A percentile compares a stretch with the other conserved stretches of the same genome.
Evolutionary conservation across 805 yeast genomes (phyloP).

Genomic region (Cyberlindnera subsufficiens): DNA sequence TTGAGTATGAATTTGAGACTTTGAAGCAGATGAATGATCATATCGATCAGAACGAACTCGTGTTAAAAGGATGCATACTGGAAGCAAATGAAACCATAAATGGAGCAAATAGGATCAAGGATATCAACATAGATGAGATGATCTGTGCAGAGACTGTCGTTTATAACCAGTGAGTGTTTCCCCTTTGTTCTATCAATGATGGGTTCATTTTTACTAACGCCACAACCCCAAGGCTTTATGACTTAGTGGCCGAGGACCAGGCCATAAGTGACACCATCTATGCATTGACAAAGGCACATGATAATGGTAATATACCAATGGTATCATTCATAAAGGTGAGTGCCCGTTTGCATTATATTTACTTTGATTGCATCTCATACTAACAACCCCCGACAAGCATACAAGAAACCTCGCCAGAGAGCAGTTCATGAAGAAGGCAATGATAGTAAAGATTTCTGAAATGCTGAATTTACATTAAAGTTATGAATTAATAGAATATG

Average conservation of each 20-base stretch:
- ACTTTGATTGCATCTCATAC: constrained; percentile 15
- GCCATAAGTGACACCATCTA: constrained; percentile 68
- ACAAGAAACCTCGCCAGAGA: constrained; percentile 55
- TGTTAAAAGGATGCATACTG: constrained; percentile 25
- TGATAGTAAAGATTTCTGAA: constrained; percentile 34
- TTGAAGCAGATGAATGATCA: constrained; percentile 22
- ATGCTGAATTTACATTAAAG: constrained; percentile 7
- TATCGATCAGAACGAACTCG: constrained; percentile 24
- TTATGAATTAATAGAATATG: too few species aligned
- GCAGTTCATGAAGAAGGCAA: constrained; percentile 49
- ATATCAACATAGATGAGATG: constrained; percentile 35
- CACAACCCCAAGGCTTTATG: constrained; percentile 38
- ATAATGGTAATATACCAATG: constrained; percentile 38
- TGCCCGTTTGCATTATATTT: neutral
- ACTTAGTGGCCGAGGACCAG: constrained; percentile 55
- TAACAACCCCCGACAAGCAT: constrained; percentile 32
- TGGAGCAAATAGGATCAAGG: constrained; percentile 26
- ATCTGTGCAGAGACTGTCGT: constrained; percentile 47
- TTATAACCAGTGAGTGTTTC: constrained; percentile 38
- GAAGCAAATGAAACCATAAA: constrained; percentile 25
- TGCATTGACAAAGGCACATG: constrained; percentile 51
- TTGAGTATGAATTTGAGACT: constrained; percentile 27
- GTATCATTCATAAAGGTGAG: constrained; percentile 33
- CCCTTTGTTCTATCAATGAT: neutral
- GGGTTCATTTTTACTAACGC: constrained; percentile 2